Conservation (phyloP, 352 stramenopile genomes). For the Blastocystis sp. region DNA sequence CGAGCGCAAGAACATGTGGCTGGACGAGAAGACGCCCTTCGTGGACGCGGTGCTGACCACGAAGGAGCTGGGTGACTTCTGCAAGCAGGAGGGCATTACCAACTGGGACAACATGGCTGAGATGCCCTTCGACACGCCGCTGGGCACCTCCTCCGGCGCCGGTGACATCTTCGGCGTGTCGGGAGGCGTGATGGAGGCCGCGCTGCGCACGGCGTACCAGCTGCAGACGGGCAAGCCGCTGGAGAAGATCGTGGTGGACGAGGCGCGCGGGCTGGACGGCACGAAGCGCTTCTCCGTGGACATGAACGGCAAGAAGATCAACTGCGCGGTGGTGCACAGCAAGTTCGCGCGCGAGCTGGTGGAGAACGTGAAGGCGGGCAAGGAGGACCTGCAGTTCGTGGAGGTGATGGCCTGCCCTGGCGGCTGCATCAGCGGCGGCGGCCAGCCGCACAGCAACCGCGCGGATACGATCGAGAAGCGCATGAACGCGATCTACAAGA, state of each 20-base stretch:
- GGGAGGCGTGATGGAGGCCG: conserved; percentile 77
- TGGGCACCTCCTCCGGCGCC: conserved; percentile 54
- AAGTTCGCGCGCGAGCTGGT: conserved; percentile 59
- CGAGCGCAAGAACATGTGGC: conserved; percentile 70
- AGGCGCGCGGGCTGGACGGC: conserved; percentile 60
- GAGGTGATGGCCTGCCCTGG: conserved; percentile 97
- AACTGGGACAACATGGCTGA: conserved; percentile 66
- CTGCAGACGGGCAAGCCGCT: conserved; percentile 71
- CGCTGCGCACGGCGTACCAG: conserved; percentile 75
- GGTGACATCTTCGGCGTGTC: conserved; percentile 71
- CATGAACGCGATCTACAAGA: conserved; percentile 71
- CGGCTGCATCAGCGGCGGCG: conserved; percentile 92
- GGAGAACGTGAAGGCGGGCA: conserved; percentile 63
- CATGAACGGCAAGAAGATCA: conserved; percentile 68
- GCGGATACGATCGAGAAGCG: conserved; percentile 75
- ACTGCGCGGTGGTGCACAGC: conserved; percentile 66
- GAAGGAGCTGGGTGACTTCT: conserved; percentile 76
- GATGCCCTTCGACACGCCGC: conserved; percentile 67
- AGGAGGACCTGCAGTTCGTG: conserved; percentile 81
- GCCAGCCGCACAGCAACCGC: conserved; percentile 80
- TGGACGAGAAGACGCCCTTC: conserved; percentile 75
- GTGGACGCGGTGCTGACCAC: conserved; percentile 90
- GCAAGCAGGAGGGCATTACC: conserved; percentile 72
- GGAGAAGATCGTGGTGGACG: conserved; percentile 76
- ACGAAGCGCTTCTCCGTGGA: conserved; percentile 68